These are phyloP conservation scores for Kuraishia floccosa DNA, from an alignment of 805 yeast genomes.

Conservation along the genomic window DNA sequence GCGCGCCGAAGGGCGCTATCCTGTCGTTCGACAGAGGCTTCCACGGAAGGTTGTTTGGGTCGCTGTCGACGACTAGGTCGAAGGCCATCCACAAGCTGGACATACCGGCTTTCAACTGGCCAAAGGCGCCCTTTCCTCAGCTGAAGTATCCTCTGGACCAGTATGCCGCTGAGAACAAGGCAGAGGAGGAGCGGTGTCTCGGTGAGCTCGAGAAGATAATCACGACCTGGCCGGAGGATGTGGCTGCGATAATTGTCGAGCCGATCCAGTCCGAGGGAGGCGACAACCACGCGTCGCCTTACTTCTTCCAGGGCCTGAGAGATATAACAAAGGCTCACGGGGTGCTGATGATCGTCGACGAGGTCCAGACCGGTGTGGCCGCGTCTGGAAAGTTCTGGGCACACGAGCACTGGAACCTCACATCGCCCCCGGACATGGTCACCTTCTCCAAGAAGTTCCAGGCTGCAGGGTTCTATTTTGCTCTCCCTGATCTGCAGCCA, in stretches of 20 bases:
- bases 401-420: slow-evolving; percentile 72
- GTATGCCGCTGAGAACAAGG: slow-evolving; percentile 79
- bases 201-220: slow-evolving; percentile 63
- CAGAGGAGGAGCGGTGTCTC: slow-evolving; percentile 78
- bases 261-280: slow-evolving; percentile 92
- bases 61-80: slow-evolving; percentile 84
- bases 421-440: slow-evolving; percentile 73
- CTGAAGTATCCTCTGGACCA: slow-evolving; percentile 70
- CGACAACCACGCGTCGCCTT: slow-evolving; percentile 74
- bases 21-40: slow-evolving; percentile 80
- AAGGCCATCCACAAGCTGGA: slow-evolving; percentile 92
- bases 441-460: slow-evolving; percentile 86
- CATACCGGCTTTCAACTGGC: slow-evolving; percentile 94
- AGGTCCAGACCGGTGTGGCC: slow-evolving; percentile 86
- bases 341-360: slow-evolving; percentile 68
- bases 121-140: slow-evolving; percentile 84
- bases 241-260: slow-evolving; percentile 84
- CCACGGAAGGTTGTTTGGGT: slow-evolving; percentile 92
- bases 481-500: slow-evolving; percentile 63
- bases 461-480: slow-evolving; percentile 80
- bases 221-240: slow-evolving; percentile 57
- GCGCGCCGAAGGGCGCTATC: slow-evolving; percentile 79
- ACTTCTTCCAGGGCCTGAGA: slow-evolving; percentile 75
- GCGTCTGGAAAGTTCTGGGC: slow-evolving; percentile 85
- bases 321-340: slow-evolving; percentile 62